These are phyloP conservation scores for Monosporozyma unispora DNA, from an alignment of 805 yeast species.

Conservation along the genomic window DNA sequence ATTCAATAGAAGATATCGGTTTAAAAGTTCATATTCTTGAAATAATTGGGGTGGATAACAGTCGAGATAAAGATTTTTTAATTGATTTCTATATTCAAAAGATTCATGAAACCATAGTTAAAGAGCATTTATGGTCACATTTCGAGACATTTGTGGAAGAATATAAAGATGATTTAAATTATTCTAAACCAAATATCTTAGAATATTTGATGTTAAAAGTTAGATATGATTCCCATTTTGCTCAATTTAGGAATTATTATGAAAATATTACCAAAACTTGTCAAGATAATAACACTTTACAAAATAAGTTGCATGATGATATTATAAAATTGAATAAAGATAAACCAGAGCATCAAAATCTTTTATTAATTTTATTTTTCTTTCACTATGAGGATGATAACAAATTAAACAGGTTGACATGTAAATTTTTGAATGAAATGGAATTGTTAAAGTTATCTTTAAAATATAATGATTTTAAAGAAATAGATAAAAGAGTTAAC, in stretches of 20 bases:
- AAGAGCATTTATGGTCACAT: conserved; percentile 12
- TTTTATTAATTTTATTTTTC: conserved; percentile 7
- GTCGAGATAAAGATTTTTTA: conserved; percentile 20
- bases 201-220: conserved; percentile 16
- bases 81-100: conserved; percentile 19
- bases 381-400: conserved; percentile 1
- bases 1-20: conserved; percentile 6
- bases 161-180: conserved; percentile 19
- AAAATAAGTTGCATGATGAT: conserved; percentile 1
- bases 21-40: conserved; percentile 22
- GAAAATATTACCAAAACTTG: conserved; percentile 5
- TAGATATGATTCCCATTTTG: conserved; percentile 5
- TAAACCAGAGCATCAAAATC: background rate
- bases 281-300: background rate
- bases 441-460: background rate
- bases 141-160: conserved; percentile 12
- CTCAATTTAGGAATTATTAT: conserved; percentile 7
- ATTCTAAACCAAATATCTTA: conserved; percentile 16
- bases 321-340: conserved; percentile 17
- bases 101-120: conserved; percentile 14
- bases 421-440: background rate
- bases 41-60: conserved; percentile 13
- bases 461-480: conserved; percentile 20
- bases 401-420: background rate
- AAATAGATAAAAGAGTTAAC: conserved; percentile 13